Conservation (phyloP, 495 filamentous ascomycete species). For the Neurospora tetraspora region DNA sequence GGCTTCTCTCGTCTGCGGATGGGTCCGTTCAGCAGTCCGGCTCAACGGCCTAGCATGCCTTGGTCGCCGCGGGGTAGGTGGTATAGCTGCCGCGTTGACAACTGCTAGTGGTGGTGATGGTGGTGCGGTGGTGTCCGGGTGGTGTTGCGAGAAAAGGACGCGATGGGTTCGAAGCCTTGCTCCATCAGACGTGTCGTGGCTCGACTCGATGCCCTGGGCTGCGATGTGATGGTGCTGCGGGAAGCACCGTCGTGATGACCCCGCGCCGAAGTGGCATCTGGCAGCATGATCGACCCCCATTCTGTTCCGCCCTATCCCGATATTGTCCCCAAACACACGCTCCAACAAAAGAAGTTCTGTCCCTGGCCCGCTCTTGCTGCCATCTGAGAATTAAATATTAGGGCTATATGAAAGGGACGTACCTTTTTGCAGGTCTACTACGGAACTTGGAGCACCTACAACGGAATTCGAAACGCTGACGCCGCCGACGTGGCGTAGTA, state of each 20-base stretch:
- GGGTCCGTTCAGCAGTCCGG: background rate
- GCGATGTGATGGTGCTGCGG: background rate
- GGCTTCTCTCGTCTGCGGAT: background rate
- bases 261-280: background rate
- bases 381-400: too few relatives aligned
- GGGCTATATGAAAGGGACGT: too few relatives aligned
- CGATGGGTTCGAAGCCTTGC: background rate
- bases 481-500: too few relatives aligned
- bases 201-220: background rate
- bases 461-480: too few relatives aligned
- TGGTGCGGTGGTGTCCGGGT: background rate
- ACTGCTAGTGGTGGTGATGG: background rate
- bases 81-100: background rate
- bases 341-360: background rate
- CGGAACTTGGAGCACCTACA: too few relatives aligned
- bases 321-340: background rate
- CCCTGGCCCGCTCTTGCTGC: conserved; percentile 1
- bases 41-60: background rate
- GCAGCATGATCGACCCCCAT: background rate
- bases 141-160: background rate
- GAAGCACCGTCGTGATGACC: background rate
- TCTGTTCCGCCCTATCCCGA: background rate
- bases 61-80: background rate
- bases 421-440: too few relatives aligned
- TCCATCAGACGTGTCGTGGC: background rate